Evolutionary conservation across 2,329 filamentous ascomycete species (phyloP).

Genomic region (Microdochium bolleyi): DNA sequence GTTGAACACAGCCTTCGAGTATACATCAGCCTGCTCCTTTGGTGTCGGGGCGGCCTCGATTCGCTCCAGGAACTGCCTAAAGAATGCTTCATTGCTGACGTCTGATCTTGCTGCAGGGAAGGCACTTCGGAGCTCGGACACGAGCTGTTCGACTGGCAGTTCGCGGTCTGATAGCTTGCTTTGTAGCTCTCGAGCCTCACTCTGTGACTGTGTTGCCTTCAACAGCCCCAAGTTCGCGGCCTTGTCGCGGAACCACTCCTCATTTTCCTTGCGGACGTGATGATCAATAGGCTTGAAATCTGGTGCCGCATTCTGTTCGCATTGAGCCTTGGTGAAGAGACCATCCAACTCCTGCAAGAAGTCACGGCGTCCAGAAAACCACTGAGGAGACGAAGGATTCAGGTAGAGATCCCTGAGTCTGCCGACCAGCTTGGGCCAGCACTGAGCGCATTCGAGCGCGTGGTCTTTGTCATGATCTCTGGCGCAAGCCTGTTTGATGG

Average conservation of each 20-base stretch:
- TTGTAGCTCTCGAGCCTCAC: slow-evolving; percentile 15
- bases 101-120: slow-evolving; percentile 10
- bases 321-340: slow-evolving; percentile 38
- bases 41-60: slow-evolving; percentile 22
- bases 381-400: slow-evolving; percentile 22
- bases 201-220: slow-evolving; percentile 13
- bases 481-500: slow-evolving; percentile 32
- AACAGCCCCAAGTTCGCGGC: slow-evolving; percentile 15
- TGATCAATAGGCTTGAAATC: slow-evolving; percentile 36
- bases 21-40: slow-evolving; percentile 26
- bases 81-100: slow-evolving; percentile 12
- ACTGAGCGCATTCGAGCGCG: slow-evolving; percentile 36
- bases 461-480: slow-evolving; percentile 32
- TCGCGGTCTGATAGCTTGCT: slow-evolving; percentile 17
- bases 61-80: slow-evolving; percentile 21
- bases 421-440: slow-evolving; percentile 38
- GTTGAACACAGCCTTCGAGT: slow-evolving; percentile 33
- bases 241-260: slow-evolving; percentile 41
- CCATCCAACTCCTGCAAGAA: slow-evolving; percentile 42
- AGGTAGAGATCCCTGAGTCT: slow-evolving; percentile 33
- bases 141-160: slow-evolving; percentile 15
- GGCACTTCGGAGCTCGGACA: slow-evolving; percentile 13
- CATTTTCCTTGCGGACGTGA: slow-evolving; percentile 41
- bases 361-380: slow-evolving; percentile 40
- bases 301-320: slow-evolving; percentile 25